Conservation (phyloP, 768 basidiomycete species). For the Leccinum obscurum region DNA sequence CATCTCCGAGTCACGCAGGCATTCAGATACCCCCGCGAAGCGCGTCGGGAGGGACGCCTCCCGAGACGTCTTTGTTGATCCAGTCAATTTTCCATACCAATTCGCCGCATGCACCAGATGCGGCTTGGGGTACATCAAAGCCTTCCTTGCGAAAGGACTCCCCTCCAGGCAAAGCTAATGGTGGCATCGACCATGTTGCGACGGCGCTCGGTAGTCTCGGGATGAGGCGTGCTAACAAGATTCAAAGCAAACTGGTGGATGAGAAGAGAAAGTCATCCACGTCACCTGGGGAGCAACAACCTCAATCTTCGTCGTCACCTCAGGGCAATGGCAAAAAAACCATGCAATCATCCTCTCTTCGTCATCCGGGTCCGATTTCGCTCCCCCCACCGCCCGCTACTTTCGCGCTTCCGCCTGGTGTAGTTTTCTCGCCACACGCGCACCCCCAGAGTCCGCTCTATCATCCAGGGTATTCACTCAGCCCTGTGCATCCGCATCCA, state of each 20-base stretch:
- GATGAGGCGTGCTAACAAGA: constrained; percentile 30
- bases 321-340: constrained; percentile 20
- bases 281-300: constrained; percentile 20
- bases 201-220: constrained; percentile 30
- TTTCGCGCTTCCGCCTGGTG: constrained; percentile 42
- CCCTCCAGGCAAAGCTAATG: constrained; percentile 18
- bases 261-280: constrained; percentile 23
- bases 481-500: constrained; percentile 28
- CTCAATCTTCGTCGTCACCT: constrained; percentile 9
- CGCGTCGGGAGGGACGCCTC: constrained; percentile 7
- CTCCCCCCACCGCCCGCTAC: constrained; percentile 62
- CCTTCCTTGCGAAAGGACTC: constrained; percentile 14
- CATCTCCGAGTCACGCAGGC: constrained; percentile 10
- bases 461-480: constrained; percentile 37
- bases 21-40: constrained; percentile 6
- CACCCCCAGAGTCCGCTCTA: constrained; percentile 42
- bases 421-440: constrained; percentile 34
- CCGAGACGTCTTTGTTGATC: constrained; percentile 9
- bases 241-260: constrained; percentile 22
- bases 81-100: constrained; percentile 18
- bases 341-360: constrained; percentile 35
- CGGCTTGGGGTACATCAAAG: constrained; percentile 20
- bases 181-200: constrained; percentile 16
- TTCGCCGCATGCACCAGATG: constrained; percentile 7
- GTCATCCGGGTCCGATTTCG: constrained; percentile 71